Base-by-base conservation (phyloP, 352 stramenopile genomes). In the Discostella stelligera region DNA sequence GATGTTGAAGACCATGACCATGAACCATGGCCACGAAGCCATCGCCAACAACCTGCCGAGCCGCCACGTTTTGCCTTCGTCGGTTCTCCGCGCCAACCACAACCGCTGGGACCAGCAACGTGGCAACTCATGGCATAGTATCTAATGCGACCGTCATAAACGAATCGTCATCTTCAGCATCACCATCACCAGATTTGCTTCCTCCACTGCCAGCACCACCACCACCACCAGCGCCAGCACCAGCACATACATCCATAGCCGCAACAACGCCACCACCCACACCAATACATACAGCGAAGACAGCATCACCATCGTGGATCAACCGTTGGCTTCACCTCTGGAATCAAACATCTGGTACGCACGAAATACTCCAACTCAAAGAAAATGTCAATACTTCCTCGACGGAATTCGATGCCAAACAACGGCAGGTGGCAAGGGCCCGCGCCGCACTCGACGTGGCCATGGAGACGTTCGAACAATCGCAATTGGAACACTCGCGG, bases 321-420 rank as follows among this genome's bases (percentile, higher is more conserved):
- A 49, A 77, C 16, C 25, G 70, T 32, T 39, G 61, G 10, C 52
- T 71, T 4, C 20, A 77, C 30, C 21, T 79, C 9, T 84, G 78
- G 78, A 53, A 80, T 25, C 70, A 86, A 69, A 41, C 52, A 23
- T 82, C 74, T 39, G 82, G 78, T 10, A 76, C 66, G 1, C 49
- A 27, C 37, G 82, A 86, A 64, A 80, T 88, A 25, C 62, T 63
- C 2, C 10, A 71, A 16, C 58, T 88, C 25, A 88, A 88, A 64
- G 41, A 82, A 66, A 37, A 62, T 11, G 82, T 88, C 8, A 63
- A 77, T 9, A 13, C 64, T 2, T 78, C 76, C 27, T 80, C 77
- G 0, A n/a, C 55, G 9, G 41, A 71, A 21, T 85, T 86, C 65
- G 82, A 88, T 61, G 52, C n/a, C 8, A 62, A 67, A 54, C 61